Evolutionary conservation across 352 stramenopile genomes (phyloP), one percentile per base, ranked within the genome.

Genomic region (Pythium pyrilobum): DNA sequence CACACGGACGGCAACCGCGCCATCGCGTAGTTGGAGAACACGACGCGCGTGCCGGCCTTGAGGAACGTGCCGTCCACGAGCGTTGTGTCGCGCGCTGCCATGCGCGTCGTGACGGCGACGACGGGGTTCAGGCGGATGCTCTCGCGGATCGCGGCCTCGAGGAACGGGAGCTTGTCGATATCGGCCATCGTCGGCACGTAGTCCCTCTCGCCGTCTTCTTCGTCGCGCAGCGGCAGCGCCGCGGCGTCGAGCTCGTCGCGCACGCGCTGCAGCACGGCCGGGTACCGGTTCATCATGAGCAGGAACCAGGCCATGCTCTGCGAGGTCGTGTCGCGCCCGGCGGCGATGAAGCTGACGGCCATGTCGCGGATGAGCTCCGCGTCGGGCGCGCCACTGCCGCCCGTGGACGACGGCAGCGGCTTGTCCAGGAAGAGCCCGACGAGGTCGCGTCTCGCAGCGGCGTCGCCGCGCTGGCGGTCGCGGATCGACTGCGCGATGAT

Each of bases 311-410:
- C 60, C 31, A 96, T 60, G 16, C 62, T 80, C 33, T 71, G 72
- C 4, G 84, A 76, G 13, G 81, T 89, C 9, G 85, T 92, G 47
- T 90, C 84, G 5, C 84, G 75, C 11, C 82, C 78, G 1, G 74
- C 82, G 8, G 85, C 70, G 46, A 96, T 75, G 48, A 94, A 91
- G 51, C 81, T 90, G 24, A 92, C 56, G 10, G 81, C 71, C 51
- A 92, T 84, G 61, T 94, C 77, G 24, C 81, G 75, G 4, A 91
- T 41, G 36, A 78, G 62, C 27, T 60, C 52, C 2, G 64, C 37
- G 34, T 76, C 57, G 7, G 63, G 59, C 11, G 58, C 45, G 16
- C 40, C 54, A 10, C 34, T 59, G 15, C 65, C 52, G 8, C 25
- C 37, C 8, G 21, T 24, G 3, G 15, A 8, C 3, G 43, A 16